phyloP scores from a whole-genome alignment of 495 filamentous ascomycete genomes.

The Podospora pseudoanserina region DNA sequence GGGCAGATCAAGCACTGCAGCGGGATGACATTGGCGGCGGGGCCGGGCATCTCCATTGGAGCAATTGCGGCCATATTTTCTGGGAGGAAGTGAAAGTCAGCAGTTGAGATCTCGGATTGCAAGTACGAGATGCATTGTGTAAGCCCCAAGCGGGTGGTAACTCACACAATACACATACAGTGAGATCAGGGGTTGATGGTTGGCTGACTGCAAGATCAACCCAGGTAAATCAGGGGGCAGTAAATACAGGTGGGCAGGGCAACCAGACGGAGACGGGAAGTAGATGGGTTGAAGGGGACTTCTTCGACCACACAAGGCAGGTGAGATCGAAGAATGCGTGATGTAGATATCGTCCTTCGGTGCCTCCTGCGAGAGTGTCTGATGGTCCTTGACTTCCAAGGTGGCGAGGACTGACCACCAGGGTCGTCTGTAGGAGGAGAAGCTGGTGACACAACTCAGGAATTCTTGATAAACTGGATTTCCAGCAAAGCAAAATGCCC shows the following conservation, averaged over 20 bases:
- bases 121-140: slow-evolving; percentile 9
- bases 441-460: not conserved
- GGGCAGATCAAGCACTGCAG: slow-evolving; percentile 78
- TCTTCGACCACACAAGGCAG: slow-evolving; percentile 9
- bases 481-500: not conserved
- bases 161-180: slow-evolving; percentile 18
- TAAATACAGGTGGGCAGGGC: not conserved
- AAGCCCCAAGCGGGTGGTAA: slow-evolving; percentile 12
- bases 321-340: slow-evolving; percentile 15
- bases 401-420: not conserved
- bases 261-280: not conserved
- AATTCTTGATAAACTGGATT: not conserved
- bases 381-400: not conserved
- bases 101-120: not conserved
- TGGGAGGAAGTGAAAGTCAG: slow-evolving; percentile 21
- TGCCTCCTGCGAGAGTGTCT: not conserved
- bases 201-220: slow-evolving; percentile 22
- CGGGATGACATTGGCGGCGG: slow-evolving; percentile 40
- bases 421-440: not conserved
- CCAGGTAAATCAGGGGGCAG: not conserved
- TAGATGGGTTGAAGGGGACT: not conserved
- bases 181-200: no score
- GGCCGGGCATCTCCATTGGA: slow-evolving; percentile 28
- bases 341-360: not conserved
- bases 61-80: slow-evolving; percentile 38